phyloP scores from a whole-genome alignment of 208 protist genomes.

The Acanthamoeba triangularis region DNA sequence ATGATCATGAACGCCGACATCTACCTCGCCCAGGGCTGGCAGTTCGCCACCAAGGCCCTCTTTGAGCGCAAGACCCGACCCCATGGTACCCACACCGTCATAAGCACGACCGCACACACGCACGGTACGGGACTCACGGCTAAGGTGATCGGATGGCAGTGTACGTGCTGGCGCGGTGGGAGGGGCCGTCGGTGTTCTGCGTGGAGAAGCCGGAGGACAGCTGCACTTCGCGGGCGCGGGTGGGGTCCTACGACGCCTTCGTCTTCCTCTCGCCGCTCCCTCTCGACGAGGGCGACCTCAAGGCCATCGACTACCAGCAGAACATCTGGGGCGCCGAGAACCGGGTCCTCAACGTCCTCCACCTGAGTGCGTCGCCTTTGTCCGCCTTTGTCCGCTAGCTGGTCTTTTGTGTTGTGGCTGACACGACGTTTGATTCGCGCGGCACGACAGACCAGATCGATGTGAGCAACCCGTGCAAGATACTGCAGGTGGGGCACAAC shows the following conservation, averaged over 20 bases:
- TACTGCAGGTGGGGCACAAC: conserved; percentile 42
- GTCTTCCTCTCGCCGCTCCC: conserved; percentile 29
- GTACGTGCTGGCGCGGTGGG: conserved; percentile 37
- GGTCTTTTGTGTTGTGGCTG: not conserved
- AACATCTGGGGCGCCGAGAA: conserved; percentile 58
- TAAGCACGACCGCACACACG: too few relatives aligned
- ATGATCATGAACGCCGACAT: conserved; percentile 38
- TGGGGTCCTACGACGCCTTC: conserved; percentile 57
- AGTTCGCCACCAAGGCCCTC: not conserved
- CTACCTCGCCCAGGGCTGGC: conserved; percentile 28
- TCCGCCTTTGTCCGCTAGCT: not conserved
- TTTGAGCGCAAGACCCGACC: not conserved
- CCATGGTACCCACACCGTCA: not conserved
- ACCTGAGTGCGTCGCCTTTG: not conserved
- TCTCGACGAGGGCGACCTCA: conserved; percentile 18
- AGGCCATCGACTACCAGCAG: conserved; percentile 50
- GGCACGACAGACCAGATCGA: not conserved
- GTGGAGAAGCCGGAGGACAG: not conserved
- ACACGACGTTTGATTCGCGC: not conserved
- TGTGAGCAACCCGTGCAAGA: conserved; percentile 4
- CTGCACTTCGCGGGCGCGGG: conserved; percentile 1
- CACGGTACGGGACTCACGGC: too few relatives aligned
- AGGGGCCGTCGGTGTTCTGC: conserved; percentile 34
- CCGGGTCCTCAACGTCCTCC: not conserved
- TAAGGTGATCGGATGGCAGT: not conserved